Conservation (phyloP, 192 early-diverging fungal species). For the Podila verticillata region DNA sequence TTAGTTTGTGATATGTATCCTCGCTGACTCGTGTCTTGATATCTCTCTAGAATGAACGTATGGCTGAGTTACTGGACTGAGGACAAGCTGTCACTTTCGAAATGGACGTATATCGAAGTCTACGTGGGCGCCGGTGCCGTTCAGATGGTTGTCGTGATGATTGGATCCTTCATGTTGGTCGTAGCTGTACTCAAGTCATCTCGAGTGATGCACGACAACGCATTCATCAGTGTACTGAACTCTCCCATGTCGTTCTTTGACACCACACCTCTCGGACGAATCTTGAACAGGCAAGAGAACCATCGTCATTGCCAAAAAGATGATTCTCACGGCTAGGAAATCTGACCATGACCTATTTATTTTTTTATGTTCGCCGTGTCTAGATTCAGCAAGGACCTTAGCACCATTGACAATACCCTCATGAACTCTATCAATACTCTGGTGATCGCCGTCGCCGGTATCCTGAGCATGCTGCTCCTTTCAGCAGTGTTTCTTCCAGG, state of each 20-base stretch:
- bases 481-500: slow-evolving; percentile 56
- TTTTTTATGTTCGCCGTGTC: neutral
- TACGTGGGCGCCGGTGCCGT: slow-evolving; percentile 32
- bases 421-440: slow-evolving; percentile 63
- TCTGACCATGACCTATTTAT: neutral
- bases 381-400: slow-evolving; percentile 87
- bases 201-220: slow-evolving; percentile 61
- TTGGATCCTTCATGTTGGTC: slow-evolving; percentile 29
- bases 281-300: slow-evolving; percentile 65
- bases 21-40: neutral
- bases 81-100: slow-evolving; percentile 15
- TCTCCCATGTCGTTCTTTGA: slow-evolving; percentile 73
- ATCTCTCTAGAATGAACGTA: slow-evolving; percentile 25
- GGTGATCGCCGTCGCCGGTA: slow-evolving; percentile 57
- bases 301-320: neutral
- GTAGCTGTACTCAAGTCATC: slow-evolving; percentile 64
- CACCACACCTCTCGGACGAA: slow-evolving; percentile 73
- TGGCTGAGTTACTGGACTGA: slow-evolving; percentile 49
- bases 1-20: neutral
- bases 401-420: slow-evolving; percentile 72
- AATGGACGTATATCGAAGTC: slow-evolving; percentile 40
- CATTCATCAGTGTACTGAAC: slow-evolving; percentile 73
- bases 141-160: slow-evolving; percentile 33
- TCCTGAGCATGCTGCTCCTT: slow-evolving; percentile 64
- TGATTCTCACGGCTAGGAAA: neutral